phyloP scores from a whole-genome alignment of 2,329 filamentous ascomycete species.

The Fusarium buxicola region DNA sequence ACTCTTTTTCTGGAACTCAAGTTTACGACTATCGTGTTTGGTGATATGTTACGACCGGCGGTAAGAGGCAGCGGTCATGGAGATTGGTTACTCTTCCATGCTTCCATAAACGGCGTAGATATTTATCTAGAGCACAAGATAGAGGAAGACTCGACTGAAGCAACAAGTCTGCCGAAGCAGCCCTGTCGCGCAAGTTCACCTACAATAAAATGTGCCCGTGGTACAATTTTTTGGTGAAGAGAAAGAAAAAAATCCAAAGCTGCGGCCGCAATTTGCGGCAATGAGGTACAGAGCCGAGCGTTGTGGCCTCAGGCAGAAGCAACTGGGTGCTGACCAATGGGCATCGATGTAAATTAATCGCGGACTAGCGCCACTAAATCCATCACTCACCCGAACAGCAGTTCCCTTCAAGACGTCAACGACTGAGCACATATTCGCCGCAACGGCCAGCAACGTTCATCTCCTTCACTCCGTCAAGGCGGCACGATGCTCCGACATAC shows the following conservation, averaged over 20 bases:
- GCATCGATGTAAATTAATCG: slow-evolving; percentile 58
- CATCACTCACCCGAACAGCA: slow-evolving; percentile 53
- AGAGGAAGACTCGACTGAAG: slow-evolving; percentile 75
- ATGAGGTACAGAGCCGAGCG: slow-evolving; percentile 19
- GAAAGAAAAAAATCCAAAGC: slow-evolving; percentile 45
- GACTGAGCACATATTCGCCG: slow-evolving; percentile 54
- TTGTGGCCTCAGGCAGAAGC: slow-evolving; percentile 54
- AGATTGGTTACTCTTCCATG: slow-evolving; percentile 70
- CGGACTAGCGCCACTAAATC: slow-evolving; percentile 55
- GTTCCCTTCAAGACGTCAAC: slow-evolving; percentile 56
- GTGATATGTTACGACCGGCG: slow-evolving; percentile 75
- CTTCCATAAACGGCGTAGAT: slow-evolving; percentile 77
- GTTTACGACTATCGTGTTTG: slow-evolving; percentile 28
- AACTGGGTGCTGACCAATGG: slow-evolving; percentile 54
- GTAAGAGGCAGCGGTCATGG: slow-evolving; percentile 76
- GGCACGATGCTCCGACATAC: slow-evolving; percentile 76
- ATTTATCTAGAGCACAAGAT: slow-evolving; percentile 76
- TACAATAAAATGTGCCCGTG: slow-evolving; percentile 77
- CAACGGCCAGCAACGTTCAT: slow-evolving; percentile 52
- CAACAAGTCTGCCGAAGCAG: slow-evolving; percentile 53
- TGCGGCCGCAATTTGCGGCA: slow-evolving; percentile 35
- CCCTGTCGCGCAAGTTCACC: slow-evolving; percentile 68
- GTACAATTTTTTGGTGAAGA: slow-evolving; percentile 70
- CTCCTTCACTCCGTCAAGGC: slow-evolving; percentile 64
- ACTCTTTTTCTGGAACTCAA: neutral